These are phyloP conservation scores for Diaporthe velutina DNA, from an alignment of 2,329 filamentous ascomycete species.

Conservation along the genomic window DNA sequence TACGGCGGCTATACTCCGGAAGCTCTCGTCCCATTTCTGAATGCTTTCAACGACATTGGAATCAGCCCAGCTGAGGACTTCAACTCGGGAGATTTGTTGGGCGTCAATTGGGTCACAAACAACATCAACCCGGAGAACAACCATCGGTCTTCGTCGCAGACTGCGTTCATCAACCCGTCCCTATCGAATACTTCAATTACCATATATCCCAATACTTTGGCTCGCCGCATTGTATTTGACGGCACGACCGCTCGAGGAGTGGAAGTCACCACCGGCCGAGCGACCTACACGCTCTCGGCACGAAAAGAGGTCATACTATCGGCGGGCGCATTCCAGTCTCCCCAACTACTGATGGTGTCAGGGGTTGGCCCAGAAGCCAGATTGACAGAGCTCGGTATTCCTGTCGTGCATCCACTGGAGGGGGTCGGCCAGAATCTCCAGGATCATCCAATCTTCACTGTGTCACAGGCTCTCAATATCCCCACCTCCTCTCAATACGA, in stretches of 20 bases:
- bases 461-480: conserved; percentile 42
- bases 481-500: conserved; percentile 18
- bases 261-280: conserved; percentile 40
- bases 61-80: not conserved
- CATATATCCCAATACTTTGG: conserved; percentile 18
- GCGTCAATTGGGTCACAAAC: conserved; percentile 16
- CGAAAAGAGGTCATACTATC: conserved; percentile 56
- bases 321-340: conserved; percentile 56
- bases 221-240: conserved; percentile 15
- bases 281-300: conserved; percentile 30
- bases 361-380: conserved; percentile 48
- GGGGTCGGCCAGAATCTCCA: conserved; percentile 43
- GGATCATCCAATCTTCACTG: conserved; percentile 35
- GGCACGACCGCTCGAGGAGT: conserved; percentile 45
- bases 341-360: conserved; percentile 51
- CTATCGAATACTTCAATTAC: not conserved
- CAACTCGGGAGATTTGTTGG: not conserved
- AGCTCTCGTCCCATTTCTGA: conserved; percentile 1
- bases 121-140: conserved; percentile 21
- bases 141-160: conserved; percentile 3
- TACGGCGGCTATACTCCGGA: conserved; percentile 4
- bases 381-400: conserved; percentile 48
- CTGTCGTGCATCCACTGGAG: conserved; percentile 42
- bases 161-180: conserved; percentile 2
- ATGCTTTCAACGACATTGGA: conserved; percentile 10